Evolutionary conservation across 2,329 filamentous ascomycete genomes (phyloP).

Genomic region (Colletotrichum gloeosporioides): DNA sequence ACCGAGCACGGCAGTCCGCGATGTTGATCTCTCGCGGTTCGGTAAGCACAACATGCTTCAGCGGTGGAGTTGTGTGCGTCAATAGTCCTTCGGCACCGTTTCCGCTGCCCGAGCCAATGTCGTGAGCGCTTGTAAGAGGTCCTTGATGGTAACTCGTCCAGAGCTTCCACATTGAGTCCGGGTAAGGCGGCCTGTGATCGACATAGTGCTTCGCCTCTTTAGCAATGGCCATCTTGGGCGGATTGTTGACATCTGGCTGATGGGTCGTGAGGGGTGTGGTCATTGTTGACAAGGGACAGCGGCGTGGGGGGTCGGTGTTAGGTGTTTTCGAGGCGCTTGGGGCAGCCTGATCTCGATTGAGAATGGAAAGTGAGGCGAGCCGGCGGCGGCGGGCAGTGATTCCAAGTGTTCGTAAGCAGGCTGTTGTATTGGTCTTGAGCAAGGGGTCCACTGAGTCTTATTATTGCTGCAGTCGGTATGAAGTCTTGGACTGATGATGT

Average conservation of each 20-base stretch:
- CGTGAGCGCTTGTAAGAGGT: not conserved
- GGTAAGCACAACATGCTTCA: conserved; percentile 2
- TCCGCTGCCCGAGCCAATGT: not conserved
- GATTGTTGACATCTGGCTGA: not conserved
- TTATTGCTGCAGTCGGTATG: not conserved
- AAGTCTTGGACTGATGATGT: too few relatives aligned
- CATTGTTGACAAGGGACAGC: not conserved
- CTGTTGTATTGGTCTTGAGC: not conserved
- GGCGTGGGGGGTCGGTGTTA: not conserved
- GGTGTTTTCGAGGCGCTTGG: not conserved
- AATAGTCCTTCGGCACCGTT: conserved; percentile 1
- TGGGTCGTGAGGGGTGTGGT: not conserved
- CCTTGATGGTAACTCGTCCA: conserved; percentile 2
- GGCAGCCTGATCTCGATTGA: not conserved
- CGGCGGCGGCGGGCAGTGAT: not conserved
- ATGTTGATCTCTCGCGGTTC: not conserved
- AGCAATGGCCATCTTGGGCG: not conserved
- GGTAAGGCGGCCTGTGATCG: conserved; percentile 5
- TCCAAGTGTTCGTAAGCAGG: not conserved
- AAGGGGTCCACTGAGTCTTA: not conserved
- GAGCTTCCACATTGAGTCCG: conserved; percentile 6
- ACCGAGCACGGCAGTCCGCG: not conserved
- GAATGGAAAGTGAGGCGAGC: not conserved
- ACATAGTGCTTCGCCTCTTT: conserved; percentile 9
- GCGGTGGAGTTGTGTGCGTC: not conserved